Conservation (phyloP, 768 basidiomycete species). For the Termitomyces sp. region DNA sequence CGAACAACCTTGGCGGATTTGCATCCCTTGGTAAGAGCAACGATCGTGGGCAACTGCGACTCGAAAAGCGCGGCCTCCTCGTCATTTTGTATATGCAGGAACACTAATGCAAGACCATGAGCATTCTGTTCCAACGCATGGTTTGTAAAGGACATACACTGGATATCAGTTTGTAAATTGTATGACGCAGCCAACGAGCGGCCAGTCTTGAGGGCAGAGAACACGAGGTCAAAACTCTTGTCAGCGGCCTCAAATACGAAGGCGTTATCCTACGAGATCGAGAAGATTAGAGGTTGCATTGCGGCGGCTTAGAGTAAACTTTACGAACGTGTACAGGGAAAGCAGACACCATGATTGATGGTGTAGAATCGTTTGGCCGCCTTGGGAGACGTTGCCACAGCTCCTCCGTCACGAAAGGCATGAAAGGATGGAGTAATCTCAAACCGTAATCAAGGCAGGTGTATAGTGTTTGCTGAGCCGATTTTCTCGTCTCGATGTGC, state of each 20-base stretch:
- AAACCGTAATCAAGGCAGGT: conserved; percentile 91
- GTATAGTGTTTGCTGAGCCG: conserved; percentile 94
- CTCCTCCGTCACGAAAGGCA: conserved; percentile 99
- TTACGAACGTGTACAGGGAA: conserved; percentile 76
- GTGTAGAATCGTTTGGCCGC: conserved; percentile 72
- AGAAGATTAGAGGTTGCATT: not conserved
- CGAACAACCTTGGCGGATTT: conserved; percentile 69
- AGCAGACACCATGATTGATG: conserved; percentile 84
- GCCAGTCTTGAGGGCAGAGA: conserved; percentile 70
- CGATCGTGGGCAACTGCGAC: conserved; percentile 70
- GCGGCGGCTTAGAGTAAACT: not conserved
- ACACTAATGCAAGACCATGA: conserved; percentile 46
- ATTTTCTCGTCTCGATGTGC: conserved; percentile 55
- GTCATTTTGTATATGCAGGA: conserved; percentile 64
- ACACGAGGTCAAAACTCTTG: conserved; percentile 81
- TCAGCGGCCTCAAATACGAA: conserved; percentile 72
- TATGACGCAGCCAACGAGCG: conserved; percentile 88
- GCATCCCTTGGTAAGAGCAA: conserved; percentile 84
- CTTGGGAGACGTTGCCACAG: conserved; percentile 95
- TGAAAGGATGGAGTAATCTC: conserved; percentile 91
- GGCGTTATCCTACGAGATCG: conserved; percentile 44
- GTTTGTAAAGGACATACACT: conserved; percentile 42
- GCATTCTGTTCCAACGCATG: not conserved
- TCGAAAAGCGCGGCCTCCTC: conserved; percentile 63
- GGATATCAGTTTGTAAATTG: conserved; percentile 80